These are phyloP conservation scores for Dionaea muscipula DNA, from an alignment of 179 eudicot species.

Conservation along the genomic window DNA sequence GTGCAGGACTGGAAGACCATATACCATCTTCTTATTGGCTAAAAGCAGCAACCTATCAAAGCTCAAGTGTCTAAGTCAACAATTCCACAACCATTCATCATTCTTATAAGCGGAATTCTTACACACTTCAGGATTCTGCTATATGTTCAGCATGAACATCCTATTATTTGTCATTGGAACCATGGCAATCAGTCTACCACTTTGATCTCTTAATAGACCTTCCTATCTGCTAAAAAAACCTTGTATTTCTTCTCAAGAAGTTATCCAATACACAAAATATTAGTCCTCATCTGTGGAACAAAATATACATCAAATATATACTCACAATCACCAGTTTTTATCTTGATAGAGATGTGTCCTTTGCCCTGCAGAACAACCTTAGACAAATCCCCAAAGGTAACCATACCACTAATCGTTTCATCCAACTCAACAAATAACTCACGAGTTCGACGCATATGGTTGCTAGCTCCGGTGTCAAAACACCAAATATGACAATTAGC, in stretches of 20 bases:
- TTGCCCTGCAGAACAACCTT: constrained; percentile 8
- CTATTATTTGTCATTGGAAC: not conserved
- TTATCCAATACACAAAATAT: constrained; percentile 12
- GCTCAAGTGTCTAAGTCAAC: constrained; percentile 12
- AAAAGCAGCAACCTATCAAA: too few species aligned
- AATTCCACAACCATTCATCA: constrained; percentile 13
- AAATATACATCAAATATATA: constrained; percentile 7
- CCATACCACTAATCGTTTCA: too few species aligned
- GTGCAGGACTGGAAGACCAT: too few species aligned
- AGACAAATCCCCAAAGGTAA: too few species aligned
- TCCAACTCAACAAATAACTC: not conserved
- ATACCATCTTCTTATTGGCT: too few species aligned
- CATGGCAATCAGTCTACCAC: constrained; percentile 1
- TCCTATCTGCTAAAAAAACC: not conserved
- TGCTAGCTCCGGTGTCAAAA: too few species aligned
- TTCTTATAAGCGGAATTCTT: not conserved
- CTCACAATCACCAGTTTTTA: constrained; percentile 9
- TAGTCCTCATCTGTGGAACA: constrained; percentile 9
- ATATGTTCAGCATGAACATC: constrained; percentile 3
- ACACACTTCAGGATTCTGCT: not conserved
- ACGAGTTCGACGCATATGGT: constrained; percentile 10
- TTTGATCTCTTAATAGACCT: constrained; percentile 3
- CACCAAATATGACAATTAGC: constrained; percentile 3
- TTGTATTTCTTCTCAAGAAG: constrained; percentile 12
- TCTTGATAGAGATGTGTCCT: constrained; percentile 8